Base-by-base conservation (phyloP, 2,329 filamentous ascomycete species). In the Nakataea oryzae region DNA sequence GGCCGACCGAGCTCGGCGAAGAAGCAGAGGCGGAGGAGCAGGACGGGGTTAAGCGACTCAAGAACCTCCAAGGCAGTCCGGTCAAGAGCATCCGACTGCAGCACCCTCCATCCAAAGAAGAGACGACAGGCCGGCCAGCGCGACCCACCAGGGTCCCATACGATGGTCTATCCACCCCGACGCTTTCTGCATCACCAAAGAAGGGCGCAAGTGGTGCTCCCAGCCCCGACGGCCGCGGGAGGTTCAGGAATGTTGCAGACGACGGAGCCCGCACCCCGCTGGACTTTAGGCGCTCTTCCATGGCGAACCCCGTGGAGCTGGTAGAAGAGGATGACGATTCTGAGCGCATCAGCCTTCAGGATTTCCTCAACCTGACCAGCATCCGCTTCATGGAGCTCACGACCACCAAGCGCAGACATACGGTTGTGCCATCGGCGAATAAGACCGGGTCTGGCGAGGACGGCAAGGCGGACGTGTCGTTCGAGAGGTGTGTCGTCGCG, bases 351-450 rank as follows among this genome's bases (percentile, higher is more conserved):
- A 89, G 93, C 57, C 80, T 99, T 3, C 91, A 96, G 68, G 90
- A 96, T 61, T 99, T 99, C 75, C 78, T 99, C 57, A 91, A 96
- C 65, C 87, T 96, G 86, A 97, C 93, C 2, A 96, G 91, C 63
- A 96, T 99, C 69, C 90, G 93, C 61, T 99, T 99, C 76, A 97
- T 99, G 90, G 95, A 99, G 72, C 80, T 99, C 59, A 96, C 89
- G n/a, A 96, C 93, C 0, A 97, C 93, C 1, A 97, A 97, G 73
- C 83, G 93, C 67, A 84, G 95, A 62, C 89, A 96, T 68, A 97
- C 93, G 0, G 86, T 88, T 57, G 88, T 84, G 3, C 86, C 86
- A 17, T 72, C 78, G 61, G 69, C 74, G 14, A 27, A 61, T 26
- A 61, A 50, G n/a, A 61, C n/a, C 54, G 70, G 74, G 9, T 67